Evolutionary conservation across 352 stramenopile species (phyloP).

Genomic region (Elongisporangium undulatum): DNA sequence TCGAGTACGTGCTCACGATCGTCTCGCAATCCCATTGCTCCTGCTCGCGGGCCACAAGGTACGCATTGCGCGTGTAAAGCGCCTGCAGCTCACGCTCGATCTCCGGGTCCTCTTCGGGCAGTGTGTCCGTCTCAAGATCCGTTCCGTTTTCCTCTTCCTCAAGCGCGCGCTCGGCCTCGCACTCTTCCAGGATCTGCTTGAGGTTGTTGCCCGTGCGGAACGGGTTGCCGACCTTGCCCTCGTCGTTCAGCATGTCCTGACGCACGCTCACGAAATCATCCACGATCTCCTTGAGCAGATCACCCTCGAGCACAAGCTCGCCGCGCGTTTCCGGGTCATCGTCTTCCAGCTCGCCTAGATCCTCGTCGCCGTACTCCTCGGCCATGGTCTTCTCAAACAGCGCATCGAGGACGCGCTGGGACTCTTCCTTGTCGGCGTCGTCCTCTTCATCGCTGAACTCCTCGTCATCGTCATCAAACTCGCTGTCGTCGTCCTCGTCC

Average conservation of each 20-base stretch:
- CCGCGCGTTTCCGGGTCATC: slow-evolving; percentile 68
- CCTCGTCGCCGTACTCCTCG: slow-evolving; percentile 82
- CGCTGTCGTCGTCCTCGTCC: slow-evolving; percentile 74
- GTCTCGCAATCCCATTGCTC: slow-evolving; percentile 96
- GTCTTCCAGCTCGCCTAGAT: slow-evolving; percentile 74
- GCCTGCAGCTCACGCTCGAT: slow-evolving; percentile 30
- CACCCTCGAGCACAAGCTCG: slow-evolving; percentile 64
- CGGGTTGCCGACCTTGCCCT: slow-evolving; percentile 78
- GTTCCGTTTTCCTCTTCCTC: slow-evolving; percentile 55
- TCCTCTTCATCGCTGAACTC: slow-evolving; percentile 32
- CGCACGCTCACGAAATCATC: slow-evolving; percentile 67
- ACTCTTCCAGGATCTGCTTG: slow-evolving; percentile 73
- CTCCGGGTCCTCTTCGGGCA: slow-evolving; percentile 22
- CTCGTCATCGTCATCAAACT: slow-evolving; percentile 82
- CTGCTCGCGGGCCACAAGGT: slow-evolving; percentile 51
- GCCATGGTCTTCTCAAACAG: slow-evolving; percentile 81
- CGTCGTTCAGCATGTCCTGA: slow-evolving; percentile 67
- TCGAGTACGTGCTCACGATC: slow-evolving; percentile 98
- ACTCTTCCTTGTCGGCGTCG: slow-evolving; percentile 50
- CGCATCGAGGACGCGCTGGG: slow-evolving; percentile 85
- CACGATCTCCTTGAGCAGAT: slow-evolving; percentile 63
- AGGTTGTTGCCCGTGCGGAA: slow-evolving; percentile 60
- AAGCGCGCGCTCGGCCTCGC: slow-evolving; percentile 44
- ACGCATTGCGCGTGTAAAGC: slow-evolving; percentile 58
- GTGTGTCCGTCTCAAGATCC: slow-evolving; percentile 16